phyloP scores from a whole-genome alignment of 2,329 filamentous ascomycete genomes.

The Pestalotiopsis fici region DNA sequence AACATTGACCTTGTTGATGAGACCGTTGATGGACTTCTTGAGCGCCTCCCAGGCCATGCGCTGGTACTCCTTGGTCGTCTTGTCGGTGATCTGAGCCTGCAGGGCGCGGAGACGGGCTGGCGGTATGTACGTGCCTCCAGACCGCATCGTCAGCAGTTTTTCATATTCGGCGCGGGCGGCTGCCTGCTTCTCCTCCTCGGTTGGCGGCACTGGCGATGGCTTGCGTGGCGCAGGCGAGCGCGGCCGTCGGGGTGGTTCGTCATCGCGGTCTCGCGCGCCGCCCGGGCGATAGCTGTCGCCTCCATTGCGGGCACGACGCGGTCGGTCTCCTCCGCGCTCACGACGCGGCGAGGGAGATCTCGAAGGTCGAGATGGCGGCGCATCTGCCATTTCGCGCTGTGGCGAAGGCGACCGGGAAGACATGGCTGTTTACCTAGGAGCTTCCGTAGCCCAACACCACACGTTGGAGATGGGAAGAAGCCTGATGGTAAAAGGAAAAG shows the following conservation, averaged over 20 bases:
- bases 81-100: constrained; percentile 96
- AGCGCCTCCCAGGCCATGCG: constrained; percentile 98
- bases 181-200: constrained; percentile 83
- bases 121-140: constrained; percentile 94
- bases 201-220: constrained; percentile 38
- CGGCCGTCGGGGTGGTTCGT: constrained; percentile 5
- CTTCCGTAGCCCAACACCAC: neutral
- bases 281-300: constrained; percentile 52
- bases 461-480: neutral
- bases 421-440: neutral
- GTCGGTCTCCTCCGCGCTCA: constrained; percentile 27
- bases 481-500: neutral
- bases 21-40: constrained; percentile 97
- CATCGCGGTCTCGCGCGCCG: constrained; percentile 13
- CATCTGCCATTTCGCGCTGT: neutral
- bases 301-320: constrained; percentile 39
- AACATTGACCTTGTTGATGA: constrained; percentile 99
- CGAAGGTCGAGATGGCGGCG: neutral
- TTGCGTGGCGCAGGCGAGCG: constrained; percentile 16
- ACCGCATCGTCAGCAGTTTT: constrained; percentile 88
- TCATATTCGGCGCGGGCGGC: constrained; percentile 91
- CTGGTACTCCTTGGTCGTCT: constrained; percentile 94
- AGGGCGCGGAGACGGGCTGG: constrained; percentile 87
- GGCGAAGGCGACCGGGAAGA: neutral
- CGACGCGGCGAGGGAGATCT: constrained; percentile 29